These are phyloP conservation scores for Gastrolobium bilobum DNA, from an alignment of 306 rosid species.

Conservation along the genomic window DNA sequence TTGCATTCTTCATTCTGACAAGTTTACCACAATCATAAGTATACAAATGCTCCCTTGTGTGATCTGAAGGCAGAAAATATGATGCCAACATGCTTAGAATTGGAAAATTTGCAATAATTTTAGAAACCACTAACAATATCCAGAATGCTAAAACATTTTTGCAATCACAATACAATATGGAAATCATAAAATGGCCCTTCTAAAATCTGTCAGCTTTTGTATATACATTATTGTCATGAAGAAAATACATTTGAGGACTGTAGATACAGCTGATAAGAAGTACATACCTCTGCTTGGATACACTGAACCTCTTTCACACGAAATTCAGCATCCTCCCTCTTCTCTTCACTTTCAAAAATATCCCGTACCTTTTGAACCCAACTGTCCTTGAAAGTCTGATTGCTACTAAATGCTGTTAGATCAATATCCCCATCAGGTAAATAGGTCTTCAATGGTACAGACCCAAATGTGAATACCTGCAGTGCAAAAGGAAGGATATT, in stretches of 20 bases:
- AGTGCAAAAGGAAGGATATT: slow-evolving; percentile 21
- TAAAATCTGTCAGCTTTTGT: neutral
- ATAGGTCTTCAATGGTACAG: slow-evolving; percentile 93
- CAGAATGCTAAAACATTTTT: neutral
- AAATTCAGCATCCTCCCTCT: slow-evolving; percentile 65
- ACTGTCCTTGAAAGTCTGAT: slow-evolving; percentile 56
- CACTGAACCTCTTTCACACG: slow-evolving; percentile 74
- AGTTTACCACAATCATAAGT: neutral
- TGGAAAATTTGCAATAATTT: neutral
- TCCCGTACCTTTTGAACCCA: slow-evolving; percentile 64
- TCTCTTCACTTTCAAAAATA: slow-evolving; percentile 65
- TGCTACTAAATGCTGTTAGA: slow-evolving; percentile 66
- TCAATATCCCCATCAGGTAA: slow-evolving; percentile 96
- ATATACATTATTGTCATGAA: neutral
- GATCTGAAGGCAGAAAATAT: neutral
- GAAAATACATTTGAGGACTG: slow-evolving; percentile 18
- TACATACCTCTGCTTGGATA: slow-evolving; percentile 80
- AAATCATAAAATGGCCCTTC: neutral
- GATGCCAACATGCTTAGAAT: slow-evolving; percentile 5
- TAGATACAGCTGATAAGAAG: slow-evolving; percentile 18
- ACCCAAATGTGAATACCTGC: slow-evolving; percentile 83
- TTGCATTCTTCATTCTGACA: neutral
- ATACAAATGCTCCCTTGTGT: neutral
- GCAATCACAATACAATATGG: neutral
- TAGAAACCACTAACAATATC: slow-evolving; percentile 4